Percentiles rank a stretch among this genome's conserved stretches.
phyloP scores from a whole-genome alignment of 805 yeast genomes.

The Teunomyces stri region DNA sequence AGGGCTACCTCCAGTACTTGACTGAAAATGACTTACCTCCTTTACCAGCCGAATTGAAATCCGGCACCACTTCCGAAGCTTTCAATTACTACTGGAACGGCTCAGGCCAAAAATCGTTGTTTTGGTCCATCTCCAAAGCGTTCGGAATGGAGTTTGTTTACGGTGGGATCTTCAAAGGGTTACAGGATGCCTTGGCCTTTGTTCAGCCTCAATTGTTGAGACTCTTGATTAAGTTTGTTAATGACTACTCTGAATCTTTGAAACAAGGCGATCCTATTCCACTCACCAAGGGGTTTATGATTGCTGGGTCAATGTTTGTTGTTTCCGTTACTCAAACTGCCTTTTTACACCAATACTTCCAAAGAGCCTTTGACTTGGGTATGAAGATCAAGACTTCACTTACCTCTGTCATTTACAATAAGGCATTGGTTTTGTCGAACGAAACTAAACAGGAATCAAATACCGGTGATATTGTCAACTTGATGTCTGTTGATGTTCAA shows the following conservation, averaged over 20 bases:
- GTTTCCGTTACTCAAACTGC: conserved; percentile 78
- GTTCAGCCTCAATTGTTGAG: conserved; percentile 81
- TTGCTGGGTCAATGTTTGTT: conserved; percentile 71
- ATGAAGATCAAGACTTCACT: conserved; percentile 72
- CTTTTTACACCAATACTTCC: conserved; percentile 74
- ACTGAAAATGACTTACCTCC: conserved; percentile 69
- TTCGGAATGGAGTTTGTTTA: conserved; percentile 70
- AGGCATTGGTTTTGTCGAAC: conserved; percentile 64
- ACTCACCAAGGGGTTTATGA: conserved; percentile 69
- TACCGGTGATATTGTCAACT: conserved; percentile 90
- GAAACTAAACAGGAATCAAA: conserved; percentile 69
- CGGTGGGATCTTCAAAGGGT: conserved; percentile 70
- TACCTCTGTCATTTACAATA: conserved; percentile 64
- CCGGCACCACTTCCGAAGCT: conserved; percentile 47
- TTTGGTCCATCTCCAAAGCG: conserved; percentile 60
- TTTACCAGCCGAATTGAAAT: conserved; percentile 64
- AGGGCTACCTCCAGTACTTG: conserved; percentile 64
- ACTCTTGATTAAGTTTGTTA: conserved; percentile 54
- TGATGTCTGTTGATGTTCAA: conserved; percentile 93
- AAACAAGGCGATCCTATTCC: conserved; percentile 51
- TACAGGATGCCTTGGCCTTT: conserved; percentile 79
- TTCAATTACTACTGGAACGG: conserved; percentile 61
- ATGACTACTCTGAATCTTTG: conserved; percentile 37
- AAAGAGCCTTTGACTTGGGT: conserved; percentile 70
- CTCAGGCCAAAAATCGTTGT: conserved; percentile 52